Evolutionary conservation across 805 yeast genomes (phyloP), one percentile per base, ranked within the genome.

Genomic region (Metschnikowia orientalis): DNA sequence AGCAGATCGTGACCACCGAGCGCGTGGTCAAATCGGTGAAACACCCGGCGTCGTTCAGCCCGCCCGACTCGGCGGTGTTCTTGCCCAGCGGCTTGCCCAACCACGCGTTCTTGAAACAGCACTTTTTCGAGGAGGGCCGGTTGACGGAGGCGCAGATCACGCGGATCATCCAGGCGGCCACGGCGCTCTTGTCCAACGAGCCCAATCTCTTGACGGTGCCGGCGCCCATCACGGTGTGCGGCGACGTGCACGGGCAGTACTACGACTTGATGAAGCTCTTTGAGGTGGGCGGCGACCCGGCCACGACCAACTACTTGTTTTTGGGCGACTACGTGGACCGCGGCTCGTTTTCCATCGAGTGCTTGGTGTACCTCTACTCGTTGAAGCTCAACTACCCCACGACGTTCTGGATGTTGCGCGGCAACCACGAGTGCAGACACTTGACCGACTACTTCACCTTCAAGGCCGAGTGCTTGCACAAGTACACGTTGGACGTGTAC

Each of bases 201-300:
- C 94, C 95, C 5, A 90, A 84, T 48, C 54, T 90, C 47, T 63
- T 90, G 32, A 70, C 71, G 12, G 82, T 92, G 2, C 89, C 88
- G 3, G 94, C 96, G 0, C 98, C 97, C 1, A 85, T 90, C 2
- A 89, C 95, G 0, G 88, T 90, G 3, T 88, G 97, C 63, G 98
- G 98, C 36, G 97, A 90, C 59, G 73, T 89, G n/a, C 97, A 90
- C 59, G 98, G 98, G 11, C 97, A 90, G 57, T 87, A 75, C 56
- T 89, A 74, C 56, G 98, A 90, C 57, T 68, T 90, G 47, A 69
- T 89, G 75, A 88, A 89, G 58, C 63, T 90, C 26, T 85, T 90
- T 52, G 97, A 90, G 54, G 90, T 88, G 11, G 95, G 96, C 23
- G 97, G 97, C 2, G 79, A 81, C 51, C 95, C 97, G 8, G 67